Percentiles rank a stretch among this genome's conserved stretches.
phyloP scores from a whole-genome alignment of 2,329 filamentous ascomycete species.

The Chlorencoelia australis region DNA sequence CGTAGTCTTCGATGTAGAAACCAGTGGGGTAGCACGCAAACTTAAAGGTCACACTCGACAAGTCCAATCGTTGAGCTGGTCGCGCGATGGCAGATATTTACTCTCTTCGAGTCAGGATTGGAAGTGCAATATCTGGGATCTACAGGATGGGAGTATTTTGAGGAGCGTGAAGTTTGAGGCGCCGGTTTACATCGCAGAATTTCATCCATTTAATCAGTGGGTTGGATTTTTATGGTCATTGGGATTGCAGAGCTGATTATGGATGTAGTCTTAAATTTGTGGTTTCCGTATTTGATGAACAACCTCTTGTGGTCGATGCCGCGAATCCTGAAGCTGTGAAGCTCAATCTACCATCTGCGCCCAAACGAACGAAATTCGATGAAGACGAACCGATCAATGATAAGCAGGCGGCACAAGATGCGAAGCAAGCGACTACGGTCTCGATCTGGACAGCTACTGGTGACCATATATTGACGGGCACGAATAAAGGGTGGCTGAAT shows the following conservation, averaged over 20 bases:
- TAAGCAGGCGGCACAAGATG: conserved; percentile 83
- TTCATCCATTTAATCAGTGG: conserved; percentile 84
- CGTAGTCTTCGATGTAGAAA: conserved; percentile 94
- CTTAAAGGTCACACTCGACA: conserved; percentile 86
- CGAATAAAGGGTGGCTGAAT: conserved; percentile 92
- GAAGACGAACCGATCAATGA: conserved; percentile 61
- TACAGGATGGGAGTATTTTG: conserved; percentile 58
- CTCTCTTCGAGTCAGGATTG: conserved; percentile 91
- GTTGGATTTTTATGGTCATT: neutral
- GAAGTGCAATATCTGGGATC: conserved; percentile 93
- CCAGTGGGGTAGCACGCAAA: conserved; percentile 91
- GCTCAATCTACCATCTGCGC: conserved; percentile 69
- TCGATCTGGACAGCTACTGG: conserved; percentile 80
- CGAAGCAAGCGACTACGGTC: conserved; percentile 89
- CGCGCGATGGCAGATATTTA: conserved; percentile 78
- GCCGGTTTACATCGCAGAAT: conserved; percentile 89
- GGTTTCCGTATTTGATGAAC: conserved; percentile 86
- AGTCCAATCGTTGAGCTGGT: conserved; percentile 94
- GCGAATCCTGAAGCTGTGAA: conserved; percentile 60
- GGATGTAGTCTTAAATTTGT: conserved; percentile 67
- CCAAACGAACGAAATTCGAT: conserved; percentile 62
- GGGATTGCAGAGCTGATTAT: conserved; percentile 5
- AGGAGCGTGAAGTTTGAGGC: conserved; percentile 86
- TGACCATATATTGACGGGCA: conserved; percentile 83
- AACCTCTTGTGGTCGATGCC: conserved; percentile 80